Evolutionary conservation across 2,329 filamentous ascomycete species (phyloP), one percentile per base, ranked within the genome.

Genomic region (Ascochyta lentis): DNA sequence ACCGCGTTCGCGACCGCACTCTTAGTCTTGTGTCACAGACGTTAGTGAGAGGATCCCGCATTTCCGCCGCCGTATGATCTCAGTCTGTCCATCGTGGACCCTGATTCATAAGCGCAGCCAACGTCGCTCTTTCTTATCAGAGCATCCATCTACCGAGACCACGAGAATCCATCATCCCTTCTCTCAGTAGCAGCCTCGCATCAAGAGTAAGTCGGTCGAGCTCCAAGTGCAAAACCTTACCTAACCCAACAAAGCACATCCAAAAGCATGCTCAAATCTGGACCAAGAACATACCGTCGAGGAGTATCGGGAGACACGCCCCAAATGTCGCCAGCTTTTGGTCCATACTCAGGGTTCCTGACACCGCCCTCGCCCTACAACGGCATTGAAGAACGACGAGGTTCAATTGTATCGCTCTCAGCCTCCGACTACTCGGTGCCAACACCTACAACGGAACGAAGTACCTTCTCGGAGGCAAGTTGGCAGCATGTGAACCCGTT

Each of bases 1-100:
- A 63, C 68, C 65, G 66, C 70, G 69, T 66, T 66, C 70, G 66
- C 65, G 67, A 68, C 61, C 65, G 68, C 69, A 67, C 59, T 58
- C 64, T 60, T 66, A 64, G 61, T 52, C 69, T 70, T 38, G 52
- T 73, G 67, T 52, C 67, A 74, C 70, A 63, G 50, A 56, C 58
- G 59, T 67, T 65, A 69, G 68, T 71, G 56, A 51, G 58, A 60
- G 41, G 41, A 40, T 59, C 56, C 50, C 54, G 55, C 57, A 60
- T 59, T 57, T 59, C 69, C 59, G 65, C 69, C 56, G 53, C 51
- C 58, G 60, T 43, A 46, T 56, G 54, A 58, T 56, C 61, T 46
- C 52, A 35, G 49, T 45, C 50, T 49, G 34, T 53, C 49, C 35
- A 48, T 51, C 51, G 37, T 59, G 58, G 58, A 67, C 61, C 63